Percentiles rank a stretch among this genome's conserved stretches.
Conservation (phyloP, 139 green algal species). For the Dunaliella primolecta region DNA sequence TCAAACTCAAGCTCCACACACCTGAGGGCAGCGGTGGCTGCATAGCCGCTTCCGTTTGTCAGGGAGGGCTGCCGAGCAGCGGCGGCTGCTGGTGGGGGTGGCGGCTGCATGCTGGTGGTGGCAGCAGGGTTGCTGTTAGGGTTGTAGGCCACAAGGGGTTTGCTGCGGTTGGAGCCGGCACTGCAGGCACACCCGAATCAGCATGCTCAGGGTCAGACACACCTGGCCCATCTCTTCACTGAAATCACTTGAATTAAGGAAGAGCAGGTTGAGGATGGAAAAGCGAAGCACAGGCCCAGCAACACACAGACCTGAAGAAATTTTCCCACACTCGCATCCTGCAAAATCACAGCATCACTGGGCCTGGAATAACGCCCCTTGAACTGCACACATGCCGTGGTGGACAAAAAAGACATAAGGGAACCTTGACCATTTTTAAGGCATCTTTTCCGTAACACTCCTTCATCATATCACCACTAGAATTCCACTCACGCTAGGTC, state of each 20-base stretch:
- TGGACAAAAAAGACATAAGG: no score
- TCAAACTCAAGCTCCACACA: no score
- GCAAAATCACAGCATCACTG: no score
- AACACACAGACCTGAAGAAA: not conserved
- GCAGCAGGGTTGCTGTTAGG: not conserved
- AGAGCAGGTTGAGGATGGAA: no score
- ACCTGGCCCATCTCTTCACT: no score
- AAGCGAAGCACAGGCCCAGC: not conserved
- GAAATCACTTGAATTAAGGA: no score
- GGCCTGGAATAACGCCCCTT: no score
- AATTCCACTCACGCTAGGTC: not conserved
- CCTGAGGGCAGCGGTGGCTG: not conserved
- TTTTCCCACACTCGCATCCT: not conserved
- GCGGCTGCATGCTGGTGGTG: not conserved
- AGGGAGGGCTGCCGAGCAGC: not conserved
- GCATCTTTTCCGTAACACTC: no score
- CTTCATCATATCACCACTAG: not conserved
- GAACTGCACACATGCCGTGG: no score
- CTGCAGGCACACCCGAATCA: no score
- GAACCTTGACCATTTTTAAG: no score
- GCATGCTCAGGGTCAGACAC: no score
- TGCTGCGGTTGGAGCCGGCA: not conserved
- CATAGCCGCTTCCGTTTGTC: not conserved
- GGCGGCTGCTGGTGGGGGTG: not conserved
- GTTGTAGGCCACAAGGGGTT: not conserved